Evolutionary conservation across 2,329 filamentous ascomycete species (phyloP), one percentile per base, ranked within the genome.

Genomic region (Pseudogymnoascus verrucosus): DNA sequence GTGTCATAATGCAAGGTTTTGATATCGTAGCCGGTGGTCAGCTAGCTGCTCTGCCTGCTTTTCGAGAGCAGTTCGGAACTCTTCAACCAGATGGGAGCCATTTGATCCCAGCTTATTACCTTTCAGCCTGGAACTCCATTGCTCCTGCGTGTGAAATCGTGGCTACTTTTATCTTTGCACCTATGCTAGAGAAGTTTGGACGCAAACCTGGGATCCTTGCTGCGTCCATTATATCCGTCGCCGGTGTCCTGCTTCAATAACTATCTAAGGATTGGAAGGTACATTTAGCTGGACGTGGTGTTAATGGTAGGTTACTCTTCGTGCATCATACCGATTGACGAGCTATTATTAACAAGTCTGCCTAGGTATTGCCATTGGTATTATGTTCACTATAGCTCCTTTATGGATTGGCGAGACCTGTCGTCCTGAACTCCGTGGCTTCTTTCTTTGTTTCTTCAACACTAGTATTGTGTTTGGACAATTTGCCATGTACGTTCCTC

Each of bases 361-460:
- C 14, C 16, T 39, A 69, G 68, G 67, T 5, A 68, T 74, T 59
- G 73, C 71, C 1, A 73, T 76, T 51, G 74, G 75, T 7, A 73
- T 76, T 1, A 72, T 76, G 66, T 76, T 75, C 62, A 72, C 72
- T 1, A 72, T 76, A 16, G 71, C 74, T 5, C 75, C 75, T 1
- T 65, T 76, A 11, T 77, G 74, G 74, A 76, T 76, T 61, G 74
- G 74, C 12, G 75, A 77, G 65, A 75, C 67, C 6, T 71, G 69
- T 40, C 69, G 75, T 0, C 75, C 74, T 0, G 75, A 77, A 51
- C 69, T 76, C 6, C 70, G 75, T 7, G 75, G 75, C 3, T 74
- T 76, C 62, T 76, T 72, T 62, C 74, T 76, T 12, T 76, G 74
- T 66, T 70, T 77, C 66, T 71, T 73, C 65, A 77, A 77, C 65